Conservation (phyloP, 2,329 filamentous ascomycete species). For the Verticillium tricorpus region DNA sequence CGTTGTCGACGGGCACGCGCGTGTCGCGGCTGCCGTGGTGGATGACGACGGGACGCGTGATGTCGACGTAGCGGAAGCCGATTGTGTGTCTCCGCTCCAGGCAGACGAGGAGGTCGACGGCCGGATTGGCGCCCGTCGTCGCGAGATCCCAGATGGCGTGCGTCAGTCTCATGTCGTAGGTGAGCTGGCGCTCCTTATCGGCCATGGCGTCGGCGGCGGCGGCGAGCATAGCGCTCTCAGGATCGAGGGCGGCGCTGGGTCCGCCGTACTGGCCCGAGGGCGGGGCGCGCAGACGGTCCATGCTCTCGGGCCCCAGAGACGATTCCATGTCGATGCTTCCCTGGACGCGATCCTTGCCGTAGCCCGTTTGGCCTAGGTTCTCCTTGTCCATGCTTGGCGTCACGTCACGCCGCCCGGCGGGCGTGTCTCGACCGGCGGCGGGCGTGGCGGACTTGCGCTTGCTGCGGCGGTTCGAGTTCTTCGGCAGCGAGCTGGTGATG, state of each 20-base stretch:
- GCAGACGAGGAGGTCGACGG: slow-evolving; percentile 88
- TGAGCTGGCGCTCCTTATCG: slow-evolving; percentile 66
- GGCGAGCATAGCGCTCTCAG: slow-evolving; percentile 34
- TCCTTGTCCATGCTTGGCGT: slow-evolving; percentile 45
- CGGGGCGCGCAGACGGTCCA: slow-evolving; percentile 40
- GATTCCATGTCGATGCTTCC: slow-evolving; percentile 13
- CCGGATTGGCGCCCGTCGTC: slow-evolving; percentile 87
- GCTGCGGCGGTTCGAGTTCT: slow-evolving; percentile 48
- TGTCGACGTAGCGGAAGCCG: slow-evolving; percentile 95
- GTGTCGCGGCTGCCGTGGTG: slow-evolving; percentile 90
- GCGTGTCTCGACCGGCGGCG: slow-evolving; percentile 30
- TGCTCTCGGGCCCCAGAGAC: slow-evolving; percentile 33
- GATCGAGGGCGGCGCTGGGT: slow-evolving; percentile 13
- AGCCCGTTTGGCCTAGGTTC: slow-evolving; percentile 28
- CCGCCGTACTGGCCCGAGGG: slow-evolving; percentile 5
- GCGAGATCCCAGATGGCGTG: slow-evolving; percentile 93
- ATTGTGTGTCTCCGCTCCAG: slow-evolving; percentile 87
- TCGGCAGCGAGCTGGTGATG: slow-evolving; percentile 73
- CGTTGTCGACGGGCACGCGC: slow-evolving; percentile 90
- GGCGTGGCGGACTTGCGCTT: slow-evolving; percentile 52
- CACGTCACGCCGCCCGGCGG: slow-evolving; percentile 27
- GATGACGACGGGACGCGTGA: slow-evolving; percentile 85
- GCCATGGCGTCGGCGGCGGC: slow-evolving; percentile 58
- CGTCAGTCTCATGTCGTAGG: slow-evolving; percentile 81
- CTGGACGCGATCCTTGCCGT: slow-evolving; percentile 17